Conservation (phyloP, 805 yeast genomes). For the Schizosaccharomyces cryophilus region DNA sequence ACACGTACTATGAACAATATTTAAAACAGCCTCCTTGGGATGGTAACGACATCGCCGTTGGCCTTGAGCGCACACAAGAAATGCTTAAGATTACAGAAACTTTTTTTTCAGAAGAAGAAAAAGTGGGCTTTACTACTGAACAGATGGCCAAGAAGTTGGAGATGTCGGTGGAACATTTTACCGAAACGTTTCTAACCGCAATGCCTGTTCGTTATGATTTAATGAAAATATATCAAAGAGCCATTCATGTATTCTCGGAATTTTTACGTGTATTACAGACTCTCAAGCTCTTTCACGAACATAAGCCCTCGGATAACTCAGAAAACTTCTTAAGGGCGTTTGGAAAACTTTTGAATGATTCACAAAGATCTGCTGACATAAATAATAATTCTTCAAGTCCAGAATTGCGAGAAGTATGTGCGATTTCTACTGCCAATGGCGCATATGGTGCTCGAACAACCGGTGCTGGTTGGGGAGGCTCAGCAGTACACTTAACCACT, state of each 20-base stretch:
- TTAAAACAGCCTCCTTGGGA: neutral
- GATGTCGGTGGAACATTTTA: constrained; percentile 20
- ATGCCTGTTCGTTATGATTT: constrained; percentile 29
- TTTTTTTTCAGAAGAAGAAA: constrained; percentile 11
- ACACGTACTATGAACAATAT: neutral
- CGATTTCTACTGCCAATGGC: constrained; percentile 22
- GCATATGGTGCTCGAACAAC: constrained; percentile 46
- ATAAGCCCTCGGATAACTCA: constrained; percentile 11
- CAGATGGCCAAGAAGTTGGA: constrained; percentile 24
- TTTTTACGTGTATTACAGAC: constrained; percentile 32
- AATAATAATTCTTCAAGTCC: constrained; percentile 30
- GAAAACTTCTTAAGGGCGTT: constrained; percentile 18
- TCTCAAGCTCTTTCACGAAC: constrained; percentile 18
- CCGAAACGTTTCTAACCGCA: constrained; percentile 22
- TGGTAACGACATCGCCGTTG: neutral
- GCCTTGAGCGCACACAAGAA: neutral
- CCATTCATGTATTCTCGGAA: constrained; percentile 40
- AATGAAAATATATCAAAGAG: constrained; percentile 32
- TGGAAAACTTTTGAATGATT: constrained; percentile 33
- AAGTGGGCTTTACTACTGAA: constrained; percentile 24
- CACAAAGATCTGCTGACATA: constrained; percentile 29
- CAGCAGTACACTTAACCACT: constrained; percentile 35
- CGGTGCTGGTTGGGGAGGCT: constrained; percentile 65
- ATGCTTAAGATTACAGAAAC: constrained; percentile 24
- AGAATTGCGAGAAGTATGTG: constrained; percentile 11